These are phyloP conservation scores for Podospora sp. DNA, from an alignment of 495 filamentous ascomycete species.

Conservation along the genomic window DNA sequence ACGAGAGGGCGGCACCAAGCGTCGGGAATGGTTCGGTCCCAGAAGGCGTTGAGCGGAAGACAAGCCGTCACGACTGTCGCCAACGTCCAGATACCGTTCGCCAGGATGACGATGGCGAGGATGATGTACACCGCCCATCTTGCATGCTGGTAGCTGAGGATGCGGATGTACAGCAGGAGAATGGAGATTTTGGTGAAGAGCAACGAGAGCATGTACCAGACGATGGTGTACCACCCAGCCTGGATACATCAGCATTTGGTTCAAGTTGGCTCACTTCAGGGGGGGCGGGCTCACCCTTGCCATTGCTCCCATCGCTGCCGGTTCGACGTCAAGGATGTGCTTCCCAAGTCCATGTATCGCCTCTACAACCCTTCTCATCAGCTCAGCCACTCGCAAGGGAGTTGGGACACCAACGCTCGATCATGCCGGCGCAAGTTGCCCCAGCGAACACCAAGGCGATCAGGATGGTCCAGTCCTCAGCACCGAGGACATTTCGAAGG, in stretches of 20 bases:
- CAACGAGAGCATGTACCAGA: conserved; percentile 34
- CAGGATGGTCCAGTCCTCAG: conserved; percentile 36
- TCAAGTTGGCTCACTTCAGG: not conserved
- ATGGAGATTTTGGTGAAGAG: conserved; percentile 34
- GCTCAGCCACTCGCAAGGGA: not conserved
- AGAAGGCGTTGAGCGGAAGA: conserved; percentile 26
- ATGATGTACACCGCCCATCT: conserved; percentile 24
- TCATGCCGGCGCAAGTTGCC: conserved; percentile 24
- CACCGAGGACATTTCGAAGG: conserved; percentile 23
- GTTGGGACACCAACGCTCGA: conserved; percentile 25
- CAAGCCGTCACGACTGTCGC: conserved; percentile 30
- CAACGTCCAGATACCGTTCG: conserved; percentile 29
- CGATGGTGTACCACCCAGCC: conserved; percentile 34
- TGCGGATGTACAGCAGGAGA: conserved; percentile 30
- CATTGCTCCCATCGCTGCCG: conserved; percentile 17
- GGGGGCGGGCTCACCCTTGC: conserved; percentile 19
- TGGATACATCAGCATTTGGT: not conserved
- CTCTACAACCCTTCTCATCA: conserved; percentile 13
- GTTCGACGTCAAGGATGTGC: conserved; percentile 26
- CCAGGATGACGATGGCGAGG: conserved; percentile 24
- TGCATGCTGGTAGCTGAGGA: conserved; percentile 30
- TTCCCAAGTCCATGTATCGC: conserved; percentile 28
- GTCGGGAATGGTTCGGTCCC: conserved; percentile 15
- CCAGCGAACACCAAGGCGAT: conserved; percentile 27
- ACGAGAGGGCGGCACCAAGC: conserved; percentile 22